Evolutionary conservation across 169 alveolate species (phyloP).

Genomic region (Amoebophrya sp.): DNA sequence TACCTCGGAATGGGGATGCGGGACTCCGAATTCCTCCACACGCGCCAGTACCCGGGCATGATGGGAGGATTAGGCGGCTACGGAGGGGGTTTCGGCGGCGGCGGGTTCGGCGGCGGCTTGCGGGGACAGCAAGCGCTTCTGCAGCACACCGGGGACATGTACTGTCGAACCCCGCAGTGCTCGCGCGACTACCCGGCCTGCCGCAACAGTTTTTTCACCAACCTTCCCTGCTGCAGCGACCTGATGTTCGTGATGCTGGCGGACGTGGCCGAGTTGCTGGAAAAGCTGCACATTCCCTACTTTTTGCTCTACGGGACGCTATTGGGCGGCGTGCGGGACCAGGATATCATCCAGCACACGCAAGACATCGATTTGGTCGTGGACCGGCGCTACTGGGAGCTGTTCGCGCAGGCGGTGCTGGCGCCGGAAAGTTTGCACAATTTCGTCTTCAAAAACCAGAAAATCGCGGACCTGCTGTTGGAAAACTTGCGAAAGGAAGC

Average conservation of each 20-base stretch:
- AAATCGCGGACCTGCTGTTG: no score
- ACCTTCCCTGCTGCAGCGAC: not conserved
- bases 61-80: no score
- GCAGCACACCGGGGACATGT: conserved; percentile 22
- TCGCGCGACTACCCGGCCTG: not conserved
- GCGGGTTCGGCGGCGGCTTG: no score
- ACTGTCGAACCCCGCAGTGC: not conserved
- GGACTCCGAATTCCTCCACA: no score
- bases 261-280: not conserved
- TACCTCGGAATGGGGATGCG: no score
- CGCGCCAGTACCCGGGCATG: no score
- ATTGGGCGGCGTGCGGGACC: not conserved
- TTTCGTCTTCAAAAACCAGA: not conserved
- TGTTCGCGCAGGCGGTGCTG: not conserved
- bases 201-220: no score
- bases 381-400: not conserved
- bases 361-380: conserved; percentile 6
- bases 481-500: no score
- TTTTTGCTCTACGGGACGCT: not conserved
- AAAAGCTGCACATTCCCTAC: not conserved
- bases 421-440: not conserved
- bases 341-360: not conserved
- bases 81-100: no score
- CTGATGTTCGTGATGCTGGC: not conserved
- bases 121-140: no score